Evolutionary conservation across 2,329 filamentous ascomycete species (phyloP), one percentile per base, ranked within the genome.

Genomic region (Aspergillus sergii): DNA sequence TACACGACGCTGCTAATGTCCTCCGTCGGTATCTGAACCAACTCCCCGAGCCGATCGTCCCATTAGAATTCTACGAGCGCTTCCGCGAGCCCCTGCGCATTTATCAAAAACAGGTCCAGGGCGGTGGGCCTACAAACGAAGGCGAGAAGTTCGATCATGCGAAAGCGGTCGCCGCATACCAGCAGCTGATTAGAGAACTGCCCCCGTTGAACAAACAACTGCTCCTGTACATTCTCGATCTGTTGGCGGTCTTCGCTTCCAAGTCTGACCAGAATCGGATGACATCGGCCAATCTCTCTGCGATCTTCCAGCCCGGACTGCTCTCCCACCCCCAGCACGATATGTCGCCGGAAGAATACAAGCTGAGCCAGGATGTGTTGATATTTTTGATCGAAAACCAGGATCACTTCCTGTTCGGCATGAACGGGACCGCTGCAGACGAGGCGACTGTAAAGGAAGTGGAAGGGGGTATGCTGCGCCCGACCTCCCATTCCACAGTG

Each of bases 311-410:
- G 76, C 95, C 95, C 0, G 95, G 95, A 60, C 91, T 99, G 81
- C 85, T 99, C 16, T 97, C 94, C 2, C 95, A 99, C 76, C 95
- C 95, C 1, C 84, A 87, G 64, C 95, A 99, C 76, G 94, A 96
- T 73, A 98, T 99, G 94, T 90, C 93, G 0, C 95, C 95, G 0
- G 88, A 91, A 62, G 94, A 98, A 74, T 99, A 99, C 76, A 89
- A 93, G 36, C 83, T 99, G 7, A 98, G 96, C 75, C 95, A 99
- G 83, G 94, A 95, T 72, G 94, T 99, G 23, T 86, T 99, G 67
- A 97, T 99, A 57, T 99, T 99, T 78, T 82, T 99, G 70, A 99
- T 99, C 69, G 94, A 98, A 75, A 97, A 99, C 72, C 95, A 99
- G 77, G 95, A 99, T 73, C 92, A 97, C 78, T 99, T 99, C 83